Evolutionary conservation across 23 red algal species (phyloP).

Genomic region (Gracilaria vermiculophylla): DNA sequence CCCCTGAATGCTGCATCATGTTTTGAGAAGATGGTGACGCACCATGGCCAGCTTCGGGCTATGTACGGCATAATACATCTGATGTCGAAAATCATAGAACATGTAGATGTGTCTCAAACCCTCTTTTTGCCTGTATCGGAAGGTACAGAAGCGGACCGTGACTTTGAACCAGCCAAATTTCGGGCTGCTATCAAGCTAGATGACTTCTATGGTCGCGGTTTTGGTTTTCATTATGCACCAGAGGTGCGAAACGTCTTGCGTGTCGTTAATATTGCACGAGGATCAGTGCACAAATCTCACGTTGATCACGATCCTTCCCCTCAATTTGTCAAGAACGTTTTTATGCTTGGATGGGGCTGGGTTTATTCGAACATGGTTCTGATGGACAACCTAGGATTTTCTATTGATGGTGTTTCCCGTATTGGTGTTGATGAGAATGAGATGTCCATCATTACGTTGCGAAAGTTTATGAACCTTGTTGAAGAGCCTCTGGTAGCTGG

Average conservation of each 20-base stretch:
- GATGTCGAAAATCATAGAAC: slow-evolving; percentile 38
- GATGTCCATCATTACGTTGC: slow-evolving; percentile 59
- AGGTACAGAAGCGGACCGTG: background rate
- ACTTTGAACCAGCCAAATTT: slow-evolving; percentile 47
- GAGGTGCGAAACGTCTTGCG: slow-evolving; percentile 85
- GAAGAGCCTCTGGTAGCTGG: slow-evolving; percentile 87
- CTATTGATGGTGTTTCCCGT: slow-evolving; percentile 62
- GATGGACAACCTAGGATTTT: slow-evolving; percentile 73
- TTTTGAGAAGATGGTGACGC: slow-evolving; percentile 64
- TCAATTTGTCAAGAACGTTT: slow-evolving; percentile 54
- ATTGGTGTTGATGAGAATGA: slow-evolving; percentile 35
- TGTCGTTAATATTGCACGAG: slow-evolving; percentile 67
- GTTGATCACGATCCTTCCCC: slow-evolving; percentile 7
- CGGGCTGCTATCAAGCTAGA: slow-evolving; percentile 72
- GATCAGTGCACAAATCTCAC: slow-evolving; percentile 43
- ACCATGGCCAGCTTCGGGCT: slow-evolving; percentile 82
- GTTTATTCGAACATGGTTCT: slow-evolving; percentile 82
- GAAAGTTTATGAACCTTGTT: slow-evolving; percentile 85
- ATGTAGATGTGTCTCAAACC: slow-evolving; percentile 27
- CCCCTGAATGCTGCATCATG: slow-evolving; percentile 29
- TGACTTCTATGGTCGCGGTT: slow-evolving; percentile 82
- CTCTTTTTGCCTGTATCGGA: slow-evolving; percentile 38
- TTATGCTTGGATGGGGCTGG: slow-evolving; percentile 87
- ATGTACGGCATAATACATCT: slow-evolving; percentile 86
- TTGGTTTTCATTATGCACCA: slow-evolving; percentile 91